Base-by-base conservation (phyloP, 768 basidiomycete genomes). In the Mycena galericulata region DNA sequence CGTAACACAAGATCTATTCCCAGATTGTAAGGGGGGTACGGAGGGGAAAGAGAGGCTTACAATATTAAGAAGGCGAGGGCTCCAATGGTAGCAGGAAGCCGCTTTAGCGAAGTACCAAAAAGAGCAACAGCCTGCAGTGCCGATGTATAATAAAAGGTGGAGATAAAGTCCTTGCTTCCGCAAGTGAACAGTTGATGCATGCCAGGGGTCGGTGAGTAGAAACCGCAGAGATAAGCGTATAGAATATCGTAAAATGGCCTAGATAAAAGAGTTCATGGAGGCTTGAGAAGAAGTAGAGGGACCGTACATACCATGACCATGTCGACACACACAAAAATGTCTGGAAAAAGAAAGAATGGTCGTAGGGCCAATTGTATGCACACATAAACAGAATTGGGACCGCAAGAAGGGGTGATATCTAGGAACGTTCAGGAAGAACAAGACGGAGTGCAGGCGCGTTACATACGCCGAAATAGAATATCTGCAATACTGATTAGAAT, bases 341-440 rank as follows among this genome's bases (percentile, higher is more conserved):
- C 73, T 90, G 90, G 72, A 88, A 90, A 17, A 85, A 74, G 12
- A 75, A 67, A 27, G 76, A 77, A 26, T 81, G 80, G 46, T 86
- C 80, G 26, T 85, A 79, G 11, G 88, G 88, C 69, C 83, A 83
- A 79, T 89, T 84, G 74, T 83, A 85, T 22, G 84, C 72, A 59
- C 88, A 83, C 75, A 89, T 78, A 50, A 82, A 72, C 29, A 85
- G 73, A 26, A 89, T 74, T 3, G 87, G 88, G 32, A 89, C 72
- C 3, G 84, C 84, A 40, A 88, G 69, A 1, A 77, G 73, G 3
- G 89, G 87, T 1, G 84, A 78, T 67, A 88, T 68, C 86, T 82
- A 53, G 17, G 20, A 45, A 62, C 2, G 4, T 55, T 20, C 60
- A 26, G 20, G 60, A 71, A 59, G 55, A 24, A 22, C 18, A n/a